These are phyloP conservation scores for Mycena maculata DNA, from an alignment of 768 basidiomycete genomes.

Conservation along the genomic window DNA sequence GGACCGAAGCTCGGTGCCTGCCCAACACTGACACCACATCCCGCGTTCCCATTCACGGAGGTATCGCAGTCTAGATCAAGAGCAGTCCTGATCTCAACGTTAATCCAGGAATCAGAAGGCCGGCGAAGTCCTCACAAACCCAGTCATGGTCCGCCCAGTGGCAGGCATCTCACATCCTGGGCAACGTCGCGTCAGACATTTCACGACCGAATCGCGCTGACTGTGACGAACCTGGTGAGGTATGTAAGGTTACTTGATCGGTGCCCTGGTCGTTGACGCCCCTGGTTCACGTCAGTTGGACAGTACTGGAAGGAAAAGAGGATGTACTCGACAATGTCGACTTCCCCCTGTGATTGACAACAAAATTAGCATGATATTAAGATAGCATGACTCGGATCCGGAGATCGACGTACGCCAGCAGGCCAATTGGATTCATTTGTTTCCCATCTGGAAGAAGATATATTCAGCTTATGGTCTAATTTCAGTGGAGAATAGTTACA, in stretches of 20 bases:
- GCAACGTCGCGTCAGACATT: background rate
- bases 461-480: slow-evolving; percentile 9
- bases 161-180: slow-evolving; percentile 60
- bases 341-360: slow-evolving; percentile 50
- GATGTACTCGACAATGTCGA: slow-evolving; percentile 52
- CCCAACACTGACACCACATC: slow-evolving; percentile 58
- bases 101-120: background rate
- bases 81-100: background rate
- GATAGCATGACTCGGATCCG: background rate
- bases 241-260: slow-evolving; percentile 57
- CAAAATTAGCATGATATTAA: slow-evolving; percentile 14
- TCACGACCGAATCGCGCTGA: background rate
- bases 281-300: slow-evolving; percentile 41
- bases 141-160: slow-evolving; percentile 53
- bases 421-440: slow-evolving; percentile 65
- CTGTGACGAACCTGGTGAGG: slow-evolving; percentile 48
- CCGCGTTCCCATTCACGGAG: slow-evolving; percentile 57
- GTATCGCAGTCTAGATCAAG: slow-evolving; percentile 55
- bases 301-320: background rate
- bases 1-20: slow-evolving; percentile 64
- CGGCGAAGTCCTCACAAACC: slow-evolving; percentile 44
- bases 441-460: slow-evolving; percentile 53
- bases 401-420: slow-evolving; percentile 42
- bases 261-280: slow-evolving; percentile 61
- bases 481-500: slow-evolving; percentile 41